Percentiles rank a stretch among this genome's conserved stretches.
These are phyloP conservation scores for Populus hybrid DNA, from an alignment of 441 rosid genomes.

Conservation along the genomic window DNA sequence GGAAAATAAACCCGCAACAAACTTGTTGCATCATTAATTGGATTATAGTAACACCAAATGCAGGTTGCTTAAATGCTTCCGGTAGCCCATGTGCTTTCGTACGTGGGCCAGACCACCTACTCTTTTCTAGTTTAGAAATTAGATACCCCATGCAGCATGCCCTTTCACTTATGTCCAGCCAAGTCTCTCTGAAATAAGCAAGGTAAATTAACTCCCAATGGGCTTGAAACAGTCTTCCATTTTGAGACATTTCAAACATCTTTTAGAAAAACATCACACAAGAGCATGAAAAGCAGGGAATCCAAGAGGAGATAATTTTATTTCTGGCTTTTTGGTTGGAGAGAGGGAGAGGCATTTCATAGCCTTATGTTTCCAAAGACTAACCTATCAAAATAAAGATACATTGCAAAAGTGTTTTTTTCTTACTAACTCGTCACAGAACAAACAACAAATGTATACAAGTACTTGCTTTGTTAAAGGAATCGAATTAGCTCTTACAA, in stretches of 20 bases:
- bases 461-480: not conserved
- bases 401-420: not conserved
- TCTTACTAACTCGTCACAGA: not conserved
- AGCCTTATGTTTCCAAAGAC: constrained; percentile 1
- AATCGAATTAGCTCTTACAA: not conserved
- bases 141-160: not conserved
- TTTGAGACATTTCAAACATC: not conserved
- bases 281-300: not conserved
- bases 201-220: not conserved
- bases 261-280: not conserved
- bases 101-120: not conserved
- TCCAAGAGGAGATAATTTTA: not conserved
- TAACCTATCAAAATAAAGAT: not conserved
- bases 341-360: not conserved
- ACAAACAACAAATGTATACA: not conserved
- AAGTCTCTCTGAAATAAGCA: not conserved
- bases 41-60: not conserved
- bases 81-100: not conserved
- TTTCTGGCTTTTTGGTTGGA: not conserved
- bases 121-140: constrained; percentile 3
- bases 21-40: not conserved
- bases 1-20: not conserved
- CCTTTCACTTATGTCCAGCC: not conserved
- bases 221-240: not conserved
- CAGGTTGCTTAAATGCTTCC: constrained; percentile 6